phyloP scores from a whole-genome alignment of 345 rosid genomes.

The Rhodamnia argentea region DNA sequence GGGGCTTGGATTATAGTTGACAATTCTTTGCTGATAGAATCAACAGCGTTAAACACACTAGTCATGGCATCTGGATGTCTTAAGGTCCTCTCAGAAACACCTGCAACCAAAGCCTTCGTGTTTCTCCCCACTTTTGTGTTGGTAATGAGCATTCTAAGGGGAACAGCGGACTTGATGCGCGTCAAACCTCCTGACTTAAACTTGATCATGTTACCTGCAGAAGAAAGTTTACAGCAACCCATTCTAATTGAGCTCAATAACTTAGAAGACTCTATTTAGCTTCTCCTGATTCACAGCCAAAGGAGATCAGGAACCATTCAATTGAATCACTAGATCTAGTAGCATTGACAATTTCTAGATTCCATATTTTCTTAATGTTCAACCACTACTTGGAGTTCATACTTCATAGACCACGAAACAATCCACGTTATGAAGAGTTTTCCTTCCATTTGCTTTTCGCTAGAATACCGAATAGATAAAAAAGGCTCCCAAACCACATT shows the following conservation, averaged over 20 bases:
- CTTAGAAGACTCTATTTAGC: background rate
- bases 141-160: conserved; percentile 79
- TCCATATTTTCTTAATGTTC: background rate
- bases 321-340: background rate
- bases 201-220: conserved; percentile 84
- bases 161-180: conserved; percentile 43
- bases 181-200: conserved; percentile 66
- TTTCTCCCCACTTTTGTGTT: conserved; percentile 85
- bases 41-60: conserved; percentile 67
- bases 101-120: conserved; percentile 83
- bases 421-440: background rate
- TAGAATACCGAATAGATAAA: background rate
- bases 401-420: background rate
- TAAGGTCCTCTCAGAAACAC: conserved; percentile 66
- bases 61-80: conserved; percentile 70
- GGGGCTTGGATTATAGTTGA: conserved; percentile 44
- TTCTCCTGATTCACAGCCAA: background rate
- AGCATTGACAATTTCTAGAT: background rate
- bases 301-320: background rate
- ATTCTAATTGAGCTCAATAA: background rate
- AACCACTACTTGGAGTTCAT: background rate
- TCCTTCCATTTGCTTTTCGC: background rate
- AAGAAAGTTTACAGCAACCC: background rate
- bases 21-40: conserved; percentile 67
- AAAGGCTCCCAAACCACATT: background rate